Conservation (phyloP, 805 yeast species). For the Barnettozyma californica region DNA sequence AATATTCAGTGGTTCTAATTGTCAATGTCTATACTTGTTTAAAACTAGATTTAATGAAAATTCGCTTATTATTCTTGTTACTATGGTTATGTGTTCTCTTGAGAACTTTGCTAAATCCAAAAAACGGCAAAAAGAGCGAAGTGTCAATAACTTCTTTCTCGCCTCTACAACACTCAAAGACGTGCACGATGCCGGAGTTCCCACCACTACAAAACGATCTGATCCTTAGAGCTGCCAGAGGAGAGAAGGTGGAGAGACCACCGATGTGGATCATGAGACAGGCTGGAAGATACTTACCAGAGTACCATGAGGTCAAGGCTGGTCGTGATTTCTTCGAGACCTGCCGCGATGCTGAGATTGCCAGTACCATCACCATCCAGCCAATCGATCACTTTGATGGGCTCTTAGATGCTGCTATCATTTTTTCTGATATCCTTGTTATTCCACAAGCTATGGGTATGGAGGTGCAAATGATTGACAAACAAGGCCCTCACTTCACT, state of each 20-base stretch:
- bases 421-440: conserved; percentile 90
- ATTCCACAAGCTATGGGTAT: conserved; percentile 98
- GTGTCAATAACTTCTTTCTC: not conserved
- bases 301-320: conserved; percentile 85
- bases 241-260: conserved; percentile 87
- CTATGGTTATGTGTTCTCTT: not conserved
- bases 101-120: not conserved
- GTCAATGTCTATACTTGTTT: no score
- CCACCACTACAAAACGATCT: conserved; percentile 84
- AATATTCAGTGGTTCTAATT: no score
- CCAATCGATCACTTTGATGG: conserved; percentile 90
- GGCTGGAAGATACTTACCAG: conserved; percentile 91
- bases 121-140: not conserved
- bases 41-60: no score
- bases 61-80: no score
- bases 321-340: conserved; percentile 86
- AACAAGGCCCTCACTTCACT: conserved; percentile 90
- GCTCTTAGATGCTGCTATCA: conserved; percentile 92
- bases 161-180: not conserved
- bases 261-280: conserved; percentile 99
- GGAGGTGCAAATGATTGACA: conserved; percentile 89
- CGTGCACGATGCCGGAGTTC: conserved; percentile 35
- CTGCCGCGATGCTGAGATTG: conserved; percentile 92
- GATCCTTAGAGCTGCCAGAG: conserved; percentile 86
- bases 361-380: conserved; percentile 91